Evolutionary conservation across 345 rosid species (phyloP).

Genomic region (Hibiscus mutabilis): DNA sequence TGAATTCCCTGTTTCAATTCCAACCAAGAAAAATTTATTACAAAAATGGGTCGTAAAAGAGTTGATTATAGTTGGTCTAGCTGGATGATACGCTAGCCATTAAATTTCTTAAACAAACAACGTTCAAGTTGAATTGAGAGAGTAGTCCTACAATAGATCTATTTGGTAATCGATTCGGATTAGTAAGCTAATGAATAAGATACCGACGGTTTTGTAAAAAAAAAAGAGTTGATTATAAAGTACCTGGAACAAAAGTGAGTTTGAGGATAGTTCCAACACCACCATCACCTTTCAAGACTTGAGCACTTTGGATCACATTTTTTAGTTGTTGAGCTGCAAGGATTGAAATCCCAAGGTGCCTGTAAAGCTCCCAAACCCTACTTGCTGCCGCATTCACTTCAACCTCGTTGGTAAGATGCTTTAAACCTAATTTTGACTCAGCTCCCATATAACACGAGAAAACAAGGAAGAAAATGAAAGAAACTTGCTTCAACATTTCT

Average conservation of each 20-base stretch:
- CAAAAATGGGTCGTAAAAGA: neutral
- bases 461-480: neutral
- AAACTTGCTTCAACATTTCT: slow-evolving; percentile 1
- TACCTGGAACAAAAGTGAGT: slow-evolving; percentile 5
- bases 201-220: too few species aligned
- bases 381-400: neutral
- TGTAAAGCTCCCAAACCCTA: neutral
- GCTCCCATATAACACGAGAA: neutral
- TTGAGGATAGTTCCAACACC: neutral
- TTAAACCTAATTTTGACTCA: neutral
- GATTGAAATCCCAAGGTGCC: neutral
- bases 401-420: neutral
- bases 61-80: too few species aligned
- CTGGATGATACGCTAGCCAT: too few species aligned
- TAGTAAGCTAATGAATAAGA: too few species aligned
- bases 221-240: neutral
- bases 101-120: too few species aligned
- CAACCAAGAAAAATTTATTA: neutral
- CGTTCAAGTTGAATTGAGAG: too few species aligned
- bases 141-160: too few species aligned
- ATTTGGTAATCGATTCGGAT: too few species aligned
- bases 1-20: neutral
- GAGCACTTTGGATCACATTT: neutral
- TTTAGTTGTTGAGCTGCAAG: neutral
- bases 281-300: neutral